A percentile compares a stretch with the other conserved stretches of the same genome.
Evolutionary conservation across 495 filamentous ascomycete genomes (phyloP).

Genomic region (Cairneyella variabilis): DNA sequence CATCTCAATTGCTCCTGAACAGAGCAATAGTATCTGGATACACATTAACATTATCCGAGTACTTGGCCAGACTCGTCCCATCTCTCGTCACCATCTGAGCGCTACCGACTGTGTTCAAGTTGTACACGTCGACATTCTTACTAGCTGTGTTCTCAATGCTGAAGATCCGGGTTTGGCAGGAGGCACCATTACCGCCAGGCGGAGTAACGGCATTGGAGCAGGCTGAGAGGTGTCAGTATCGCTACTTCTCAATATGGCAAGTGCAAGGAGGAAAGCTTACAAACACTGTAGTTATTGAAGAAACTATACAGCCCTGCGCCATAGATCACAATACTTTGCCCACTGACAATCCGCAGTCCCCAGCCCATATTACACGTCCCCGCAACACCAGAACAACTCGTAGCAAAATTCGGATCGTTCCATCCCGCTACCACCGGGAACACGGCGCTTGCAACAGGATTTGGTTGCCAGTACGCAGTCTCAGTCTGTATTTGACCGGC

Average conservation of each 20-base stretch:
- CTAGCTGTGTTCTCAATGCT: slow-evolving; percentile 38
- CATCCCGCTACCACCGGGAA: slow-evolving; percentile 56
- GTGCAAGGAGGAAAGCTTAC: slow-evolving; percentile 6
- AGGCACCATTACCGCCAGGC: slow-evolving; percentile 38
- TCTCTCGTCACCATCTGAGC: slow-evolving; percentile 31
- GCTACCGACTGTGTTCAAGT: slow-evolving; percentile 24
- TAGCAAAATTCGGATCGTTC: slow-evolving; percentile 36
- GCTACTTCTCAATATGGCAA: too few relatives aligned
- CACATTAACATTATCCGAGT: slow-evolving; percentile 50
- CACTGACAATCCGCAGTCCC: slow-evolving; percentile 46
- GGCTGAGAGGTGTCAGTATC: slow-evolving; percentile 38
- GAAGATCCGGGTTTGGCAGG: slow-evolving; percentile 62
- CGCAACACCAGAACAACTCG: slow-evolving; percentile 45
- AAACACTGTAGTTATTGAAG: slow-evolving; percentile 53
- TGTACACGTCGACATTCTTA: slow-evolving; percentile 22
- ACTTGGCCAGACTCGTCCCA: slow-evolving; percentile 44
- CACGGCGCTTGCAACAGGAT: slow-evolving; percentile 54
- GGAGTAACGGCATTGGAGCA: slow-evolving; percentile 35
- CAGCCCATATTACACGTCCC: slow-evolving; percentile 49
- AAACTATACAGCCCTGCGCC: slow-evolving; percentile 76
- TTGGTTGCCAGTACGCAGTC: slow-evolving; percentile 71
- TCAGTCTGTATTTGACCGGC: slow-evolving; percentile 81
- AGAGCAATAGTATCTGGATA: slow-evolving; percentile 51
- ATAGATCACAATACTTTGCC: slow-evolving; percentile 56
- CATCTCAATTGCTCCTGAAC: slow-evolving; percentile 31